phyloP scores from a whole-genome alignment of 176 grass and related monocot species.

The Thalia dealbata region DNA sequence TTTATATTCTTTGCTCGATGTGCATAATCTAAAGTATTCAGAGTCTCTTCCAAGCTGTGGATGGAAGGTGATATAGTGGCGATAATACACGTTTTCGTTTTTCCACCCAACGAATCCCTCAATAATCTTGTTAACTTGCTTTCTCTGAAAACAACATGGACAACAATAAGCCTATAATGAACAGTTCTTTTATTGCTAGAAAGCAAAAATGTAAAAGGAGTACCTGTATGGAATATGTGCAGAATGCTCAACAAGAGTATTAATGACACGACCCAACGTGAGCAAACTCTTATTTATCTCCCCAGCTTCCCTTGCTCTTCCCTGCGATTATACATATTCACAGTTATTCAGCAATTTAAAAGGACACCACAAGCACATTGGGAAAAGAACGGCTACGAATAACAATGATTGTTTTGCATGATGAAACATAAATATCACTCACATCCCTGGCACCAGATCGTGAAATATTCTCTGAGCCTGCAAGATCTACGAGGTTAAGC shows the following conservation, averaged over 20 bases:
- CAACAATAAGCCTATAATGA: slow-evolving; percentile 11
- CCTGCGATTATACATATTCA: slow-evolving; percentile 23
- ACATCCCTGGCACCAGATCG: slow-evolving; percentile 79
- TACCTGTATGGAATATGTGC: slow-evolving; percentile 91
- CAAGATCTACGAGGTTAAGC: slow-evolving; percentile 85
- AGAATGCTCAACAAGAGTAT: slow-evolving; percentile 85
- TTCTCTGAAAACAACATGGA: slow-evolving; percentile 42
- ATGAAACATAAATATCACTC: slow-evolving; percentile 10
- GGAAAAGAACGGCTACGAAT: background rate
- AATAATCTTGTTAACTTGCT: slow-evolving; percentile 90
- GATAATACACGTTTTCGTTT: slow-evolving; percentile 91
- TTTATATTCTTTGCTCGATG: slow-evolving; percentile 89
- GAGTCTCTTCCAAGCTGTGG: slow-evolving; percentile 75
- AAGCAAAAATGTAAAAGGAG: slow-evolving; percentile 1
- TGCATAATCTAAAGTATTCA: slow-evolving; percentile 81
- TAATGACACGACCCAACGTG: slow-evolving; percentile 86
- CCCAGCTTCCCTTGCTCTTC: slow-evolving; percentile 78
- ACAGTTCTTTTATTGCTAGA: background rate
- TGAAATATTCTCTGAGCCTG: slow-evolving; percentile 79
- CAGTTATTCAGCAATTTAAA: background rate
- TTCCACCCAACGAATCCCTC: slow-evolving; percentile 83
- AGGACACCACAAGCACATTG: background rate
- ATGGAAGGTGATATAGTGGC: slow-evolving; percentile 73
- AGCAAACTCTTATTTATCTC: slow-evolving; percentile 94
- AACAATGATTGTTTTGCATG: background rate